phyloP scores from a whole-genome alignment of 306 rosid species.

The Albizia julibrissin region DNA sequence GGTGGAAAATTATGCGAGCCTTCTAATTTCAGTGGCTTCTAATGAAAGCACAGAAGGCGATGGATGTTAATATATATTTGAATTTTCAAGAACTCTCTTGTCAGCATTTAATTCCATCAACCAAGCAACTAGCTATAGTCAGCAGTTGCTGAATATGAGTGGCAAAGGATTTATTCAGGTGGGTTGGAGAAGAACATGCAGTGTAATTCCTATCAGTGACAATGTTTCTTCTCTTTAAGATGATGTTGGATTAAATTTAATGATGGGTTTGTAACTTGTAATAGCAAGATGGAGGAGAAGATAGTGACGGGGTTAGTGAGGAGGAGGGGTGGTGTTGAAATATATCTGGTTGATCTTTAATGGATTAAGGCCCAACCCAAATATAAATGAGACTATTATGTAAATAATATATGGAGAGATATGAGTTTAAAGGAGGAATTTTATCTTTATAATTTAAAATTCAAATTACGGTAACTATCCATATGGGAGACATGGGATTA shows the following conservation, averaged over 20 bases:
- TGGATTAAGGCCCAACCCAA: too few species aligned
- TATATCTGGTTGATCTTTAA: rapidly evolving
- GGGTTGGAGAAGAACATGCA: conserved; percentile 10
- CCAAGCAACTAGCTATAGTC: background rate
- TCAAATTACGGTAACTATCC: too few species aligned
- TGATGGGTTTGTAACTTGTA: background rate
- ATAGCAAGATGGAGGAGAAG: too few species aligned
- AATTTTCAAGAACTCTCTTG: background rate
- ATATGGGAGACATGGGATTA: too few species aligned
- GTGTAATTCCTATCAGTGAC: background rate
- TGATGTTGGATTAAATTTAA: background rate
- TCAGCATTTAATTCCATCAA: conserved; percentile 27
- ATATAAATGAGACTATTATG: too few species aligned
- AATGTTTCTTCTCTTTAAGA: background rate
- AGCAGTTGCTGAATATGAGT: background rate
- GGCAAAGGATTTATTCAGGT: conserved; percentile 43
- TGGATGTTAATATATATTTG: background rate
- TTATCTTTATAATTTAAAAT: too few species aligned
- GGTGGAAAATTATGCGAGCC: conserved; percentile 20
- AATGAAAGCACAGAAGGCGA: conserved; percentile 20
- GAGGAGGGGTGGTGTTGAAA: background rate
- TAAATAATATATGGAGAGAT: too few species aligned
- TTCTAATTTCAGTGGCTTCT: conserved; percentile 19
- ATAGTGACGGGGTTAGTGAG: conserved; percentile 32
- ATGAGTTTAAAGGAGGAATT: too few species aligned